Evolutionary conservation across 495 filamentous ascomycete species (phyloP).

Genomic region (Aspergillus cavernicola): DNA sequence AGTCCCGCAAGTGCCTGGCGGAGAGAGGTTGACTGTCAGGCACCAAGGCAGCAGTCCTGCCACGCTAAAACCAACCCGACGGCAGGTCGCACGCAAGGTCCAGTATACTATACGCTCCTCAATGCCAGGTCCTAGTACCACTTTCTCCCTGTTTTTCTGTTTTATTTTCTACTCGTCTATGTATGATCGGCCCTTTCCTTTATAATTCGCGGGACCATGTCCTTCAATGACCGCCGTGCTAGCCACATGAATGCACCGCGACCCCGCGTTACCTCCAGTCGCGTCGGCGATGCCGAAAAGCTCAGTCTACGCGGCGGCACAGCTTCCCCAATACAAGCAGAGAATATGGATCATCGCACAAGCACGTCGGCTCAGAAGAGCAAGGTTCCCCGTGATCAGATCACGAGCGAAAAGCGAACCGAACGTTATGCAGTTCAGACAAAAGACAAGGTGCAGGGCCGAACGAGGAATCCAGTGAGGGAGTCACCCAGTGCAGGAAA

Average conservation of each 20-base stretch:
- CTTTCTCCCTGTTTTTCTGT: not conserved
- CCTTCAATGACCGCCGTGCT: slow-evolving; percentile 43
- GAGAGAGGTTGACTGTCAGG: slow-evolving; percentile 27
- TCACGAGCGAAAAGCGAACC: slow-evolving; percentile 33
- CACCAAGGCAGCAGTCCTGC: slow-evolving; percentile 24
- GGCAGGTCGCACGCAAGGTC: not conserved
- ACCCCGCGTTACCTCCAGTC: slow-evolving; percentile 46
- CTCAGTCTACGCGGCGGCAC: slow-evolving; percentile 25
- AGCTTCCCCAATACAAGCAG: slow-evolving; percentile 31
- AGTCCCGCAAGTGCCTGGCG: slow-evolving; percentile 38
- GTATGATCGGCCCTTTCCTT: slow-evolving; percentile 19
- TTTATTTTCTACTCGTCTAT: slow-evolving; percentile 12
- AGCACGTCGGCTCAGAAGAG: slow-evolving; percentile 36
- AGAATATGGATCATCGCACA: slow-evolving; percentile 35
- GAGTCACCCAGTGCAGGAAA: slow-evolving; percentile 44
- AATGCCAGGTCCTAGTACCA: not conserved
- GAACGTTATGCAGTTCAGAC: slow-evolving; percentile 55
- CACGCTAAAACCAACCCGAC: slow-evolving; percentile 10
- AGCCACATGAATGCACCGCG: slow-evolving; percentile 44
- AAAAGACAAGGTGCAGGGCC: slow-evolving; percentile 58
- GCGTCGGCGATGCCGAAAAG: slow-evolving; percentile 40
- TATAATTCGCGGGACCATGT: slow-evolving; percentile 36
- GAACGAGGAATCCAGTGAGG: slow-evolving; percentile 64
- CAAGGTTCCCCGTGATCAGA: slow-evolving; percentile 31
- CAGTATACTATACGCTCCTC: not conserved